phyloP scores from a whole-genome alignment of 2,329 filamentous ascomycete genomes.

The Sporothrix phasma region DNA sequence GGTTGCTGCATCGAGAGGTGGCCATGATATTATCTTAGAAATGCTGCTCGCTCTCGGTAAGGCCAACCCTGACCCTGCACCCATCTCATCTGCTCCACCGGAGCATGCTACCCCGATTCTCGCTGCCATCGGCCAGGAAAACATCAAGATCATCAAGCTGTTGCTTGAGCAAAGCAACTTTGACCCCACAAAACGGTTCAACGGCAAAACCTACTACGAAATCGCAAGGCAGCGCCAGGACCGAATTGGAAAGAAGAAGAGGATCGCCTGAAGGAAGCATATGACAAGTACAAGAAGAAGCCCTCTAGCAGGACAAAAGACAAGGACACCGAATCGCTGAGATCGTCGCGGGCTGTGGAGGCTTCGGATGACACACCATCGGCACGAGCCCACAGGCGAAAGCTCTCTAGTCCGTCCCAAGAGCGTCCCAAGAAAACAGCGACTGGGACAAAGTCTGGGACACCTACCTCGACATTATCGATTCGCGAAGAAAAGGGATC shows the following conservation, averaged over 20 bases:
- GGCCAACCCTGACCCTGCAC: conserved; percentile 57
- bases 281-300: conserved; percentile 51
- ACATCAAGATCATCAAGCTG: conserved; percentile 73
- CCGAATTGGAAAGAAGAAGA: conserved; percentile 87
- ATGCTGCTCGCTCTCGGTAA: conserved; percentile 60
- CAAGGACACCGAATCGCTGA: conserved; percentile 36
- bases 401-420: conserved; percentile 38
- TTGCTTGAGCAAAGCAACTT: conserved; percentile 68
- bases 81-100: conserved; percentile 46
- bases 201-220: conserved; percentile 76
- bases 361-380: conserved; percentile 31
- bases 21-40: conserved; percentile 79
- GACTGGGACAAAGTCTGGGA: conserved; percentile 22
- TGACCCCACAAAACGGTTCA: conserved; percentile 68
- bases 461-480: conserved; percentile 25
- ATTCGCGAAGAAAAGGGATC: conserved; percentile 38
- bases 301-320: conserved; percentile 40
- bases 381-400: conserved; percentile 34
- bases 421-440: conserved; percentile 36
- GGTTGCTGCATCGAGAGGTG: conserved; percentile 83
- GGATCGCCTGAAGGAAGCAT: conserved; percentile 66
- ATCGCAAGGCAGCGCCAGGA: conserved; percentile 69
- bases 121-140: conserved; percentile 81
- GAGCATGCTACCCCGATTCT: conserved; percentile 88
- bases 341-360: conserved; percentile 35